Evolutionary conservation across 2,329 filamentous ascomycete genomes (phyloP).

Genomic region (Trichoderma aggressivum): DNA sequence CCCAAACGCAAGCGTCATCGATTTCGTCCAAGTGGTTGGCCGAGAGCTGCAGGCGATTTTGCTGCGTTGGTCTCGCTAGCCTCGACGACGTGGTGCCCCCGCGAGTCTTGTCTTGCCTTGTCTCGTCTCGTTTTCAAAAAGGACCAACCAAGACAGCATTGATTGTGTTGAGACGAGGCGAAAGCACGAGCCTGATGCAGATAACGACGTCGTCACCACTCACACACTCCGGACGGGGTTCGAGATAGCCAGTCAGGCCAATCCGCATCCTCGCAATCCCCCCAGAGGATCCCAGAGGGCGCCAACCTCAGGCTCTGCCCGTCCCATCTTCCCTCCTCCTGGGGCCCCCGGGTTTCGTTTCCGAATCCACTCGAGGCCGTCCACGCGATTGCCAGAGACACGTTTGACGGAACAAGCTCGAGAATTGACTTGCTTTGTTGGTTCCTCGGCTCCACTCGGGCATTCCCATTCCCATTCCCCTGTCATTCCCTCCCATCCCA

Average conservation of each 20-base stretch:
- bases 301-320: not conserved
- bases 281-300: not conserved
- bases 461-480: not conserved
- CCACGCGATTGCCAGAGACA: conserved; percentile 11
- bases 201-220: conserved; percentile 13
- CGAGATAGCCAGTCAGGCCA: not conserved
- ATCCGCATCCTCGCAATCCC: not conserved
- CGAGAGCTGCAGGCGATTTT: conserved; percentile 2
- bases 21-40: conserved; percentile 10
- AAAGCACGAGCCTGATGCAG: not conserved
- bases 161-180: not conserved
- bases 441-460: not conserved
- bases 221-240: not conserved
- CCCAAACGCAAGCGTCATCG: not conserved
- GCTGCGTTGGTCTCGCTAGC: not conserved
- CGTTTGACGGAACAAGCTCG: not conserved
- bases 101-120: not conserved
- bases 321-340: not conserved
- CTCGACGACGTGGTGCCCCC: not conserved
- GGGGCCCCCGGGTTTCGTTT: not conserved
- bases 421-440: not conserved
- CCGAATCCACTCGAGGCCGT: conserved; percentile 8
- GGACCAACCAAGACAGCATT: not conserved
- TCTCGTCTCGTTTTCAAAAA: not conserved
- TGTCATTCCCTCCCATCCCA: not conserved